Conservation (phyloP, 2,329 filamentous ascomycete species). For the Sporothrix brunneoviolacea region DNA sequence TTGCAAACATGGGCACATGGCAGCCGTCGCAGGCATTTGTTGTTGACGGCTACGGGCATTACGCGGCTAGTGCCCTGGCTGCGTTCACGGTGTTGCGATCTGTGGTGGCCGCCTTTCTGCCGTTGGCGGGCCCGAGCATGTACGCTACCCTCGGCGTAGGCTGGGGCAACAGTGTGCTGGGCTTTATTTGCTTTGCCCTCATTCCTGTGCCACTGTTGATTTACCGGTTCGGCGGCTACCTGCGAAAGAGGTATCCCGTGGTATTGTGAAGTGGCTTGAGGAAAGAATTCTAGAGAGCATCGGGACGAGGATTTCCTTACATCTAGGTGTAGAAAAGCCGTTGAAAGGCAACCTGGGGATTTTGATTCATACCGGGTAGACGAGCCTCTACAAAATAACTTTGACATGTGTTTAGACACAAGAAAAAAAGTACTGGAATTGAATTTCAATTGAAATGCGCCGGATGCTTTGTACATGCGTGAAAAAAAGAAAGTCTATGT, state of each 20-base stretch:
- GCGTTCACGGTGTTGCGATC: conserved; percentile 52
- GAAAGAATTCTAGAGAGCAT: too few species aligned
- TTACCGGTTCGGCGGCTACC: conserved; percentile 40
- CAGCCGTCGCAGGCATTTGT: conserved; percentile 42
- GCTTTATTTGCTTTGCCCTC: conserved; percentile 42
- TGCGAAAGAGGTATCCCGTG: conserved; percentile 17
- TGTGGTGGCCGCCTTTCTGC: conserved; percentile 50
- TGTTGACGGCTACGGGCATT: conserved; percentile 51
- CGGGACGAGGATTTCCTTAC: neutral
- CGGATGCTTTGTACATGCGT: neutral
- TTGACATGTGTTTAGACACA: too few species aligned
- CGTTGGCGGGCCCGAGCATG: conserved; percentile 49
- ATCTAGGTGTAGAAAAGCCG: too few species aligned
- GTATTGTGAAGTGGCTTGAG: too few species aligned
- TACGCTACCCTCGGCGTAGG: conserved; percentile 49
- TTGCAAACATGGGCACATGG: conserved; percentile 28
- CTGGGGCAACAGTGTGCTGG: conserved; percentile 31
- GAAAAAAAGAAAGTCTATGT: neutral
- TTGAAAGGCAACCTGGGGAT: too few species aligned
- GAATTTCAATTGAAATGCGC: too few species aligned
- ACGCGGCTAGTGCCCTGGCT: conserved; percentile 54
- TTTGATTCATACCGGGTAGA: too few species aligned
- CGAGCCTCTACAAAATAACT: too few species aligned
- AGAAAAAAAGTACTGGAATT: too few species aligned
- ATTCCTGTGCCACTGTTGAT: conserved; percentile 49